Evolutionary conservation across 2,329 filamentous ascomycete genomes (phyloP).

Genomic region (Chalaropsis ovoidea): DNA sequence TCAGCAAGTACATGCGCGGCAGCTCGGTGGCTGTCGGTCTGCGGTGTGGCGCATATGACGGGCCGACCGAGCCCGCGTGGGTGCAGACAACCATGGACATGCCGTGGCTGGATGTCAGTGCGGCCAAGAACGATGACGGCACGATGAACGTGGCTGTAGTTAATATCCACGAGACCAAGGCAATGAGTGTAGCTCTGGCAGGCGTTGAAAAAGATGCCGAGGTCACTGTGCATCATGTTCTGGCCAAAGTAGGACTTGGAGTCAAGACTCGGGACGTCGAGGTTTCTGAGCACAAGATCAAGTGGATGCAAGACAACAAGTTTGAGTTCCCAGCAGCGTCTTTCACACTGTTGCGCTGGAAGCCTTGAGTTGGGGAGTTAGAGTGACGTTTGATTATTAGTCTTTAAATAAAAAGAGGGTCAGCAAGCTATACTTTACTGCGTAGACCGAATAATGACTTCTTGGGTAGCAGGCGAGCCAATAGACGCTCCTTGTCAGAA

Average conservation of each 20-base stretch:
- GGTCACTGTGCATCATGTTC: constrained; percentile 54
- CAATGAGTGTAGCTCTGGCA: constrained; percentile 49
- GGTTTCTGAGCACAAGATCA: constrained; percentile 40
- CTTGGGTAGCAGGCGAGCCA: too few relatives aligned
- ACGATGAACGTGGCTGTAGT: constrained; percentile 59
- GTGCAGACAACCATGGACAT: constrained; percentile 55
- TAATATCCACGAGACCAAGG: constrained; percentile 55
- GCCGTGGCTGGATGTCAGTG: constrained; percentile 61
- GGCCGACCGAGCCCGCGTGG: constrained; percentile 56
- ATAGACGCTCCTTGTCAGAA: too few relatives aligned
- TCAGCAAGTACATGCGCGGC: constrained; percentile 57
- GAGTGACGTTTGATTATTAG: neutral
- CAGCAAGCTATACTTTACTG: too few relatives aligned
- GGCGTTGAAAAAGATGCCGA: constrained; percentile 40
- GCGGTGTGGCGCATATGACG: constrained; percentile 51
- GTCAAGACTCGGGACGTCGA: constrained; percentile 50
- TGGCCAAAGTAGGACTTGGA: constrained; percentile 44
- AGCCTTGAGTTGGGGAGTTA: constrained; percentile 29
- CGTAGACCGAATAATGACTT: too few relatives aligned
- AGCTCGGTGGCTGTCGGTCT: constrained; percentile 58
- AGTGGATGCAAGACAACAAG: constrained; percentile 41
- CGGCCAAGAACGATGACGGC: constrained; percentile 47
- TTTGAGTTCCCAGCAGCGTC: constrained; percentile 58
- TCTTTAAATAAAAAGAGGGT: too few relatives aligned
- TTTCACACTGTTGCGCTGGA: constrained; percentile 53